Conservation (phyloP, 192 early-diverging fungal genomes). For the Gigaspora rosea region DNA sequence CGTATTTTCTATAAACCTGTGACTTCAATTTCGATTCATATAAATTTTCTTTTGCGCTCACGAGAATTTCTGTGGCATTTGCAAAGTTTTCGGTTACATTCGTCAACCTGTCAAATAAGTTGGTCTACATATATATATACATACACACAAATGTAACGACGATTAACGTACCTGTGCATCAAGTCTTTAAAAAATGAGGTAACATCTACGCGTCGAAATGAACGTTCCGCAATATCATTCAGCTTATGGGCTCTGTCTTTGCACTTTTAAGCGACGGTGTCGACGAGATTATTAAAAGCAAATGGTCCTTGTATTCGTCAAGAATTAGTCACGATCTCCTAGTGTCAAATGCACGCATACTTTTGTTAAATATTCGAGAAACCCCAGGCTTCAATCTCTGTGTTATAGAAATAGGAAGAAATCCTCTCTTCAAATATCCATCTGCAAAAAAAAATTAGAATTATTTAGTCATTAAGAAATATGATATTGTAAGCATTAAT, state of each 20-base stretch:
- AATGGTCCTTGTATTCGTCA: constrained; percentile 21
- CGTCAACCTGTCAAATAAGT: constrained; percentile 27
- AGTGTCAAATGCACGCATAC: too few species aligned
- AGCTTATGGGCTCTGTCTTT: constrained; percentile 25
- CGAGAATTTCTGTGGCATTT: constrained; percentile 6
- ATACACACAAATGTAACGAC: constrained; percentile 9
- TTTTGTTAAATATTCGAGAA: too few species aligned
- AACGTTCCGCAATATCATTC: constrained; percentile 8
- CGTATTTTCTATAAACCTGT: constrained; percentile 10
- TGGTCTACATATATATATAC: constrained; percentile 29
- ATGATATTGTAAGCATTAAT: too few species aligned
- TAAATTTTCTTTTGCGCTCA: constrained; percentile 14
- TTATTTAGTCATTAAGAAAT: too few species aligned
- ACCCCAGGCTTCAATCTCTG: too few species aligned
- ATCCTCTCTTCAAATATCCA: too few species aligned
- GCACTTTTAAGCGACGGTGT: constrained; percentile 19
- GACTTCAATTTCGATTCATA: constrained; percentile 1
- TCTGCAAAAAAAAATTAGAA: too few species aligned
- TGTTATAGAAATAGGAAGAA: too few species aligned
- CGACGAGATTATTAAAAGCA: constrained; percentile 17
- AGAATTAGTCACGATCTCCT: too few species aligned
- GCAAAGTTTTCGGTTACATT: constrained; percentile 7
- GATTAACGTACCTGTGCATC: constrained; percentile 29
- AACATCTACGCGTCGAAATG: constrained; percentile 35
- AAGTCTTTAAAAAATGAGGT: constrained; percentile 34